Evolutionary conservation across 345 rosid species (phyloP).

Genomic region (Rhodomyrtus tomentosa): DNA sequence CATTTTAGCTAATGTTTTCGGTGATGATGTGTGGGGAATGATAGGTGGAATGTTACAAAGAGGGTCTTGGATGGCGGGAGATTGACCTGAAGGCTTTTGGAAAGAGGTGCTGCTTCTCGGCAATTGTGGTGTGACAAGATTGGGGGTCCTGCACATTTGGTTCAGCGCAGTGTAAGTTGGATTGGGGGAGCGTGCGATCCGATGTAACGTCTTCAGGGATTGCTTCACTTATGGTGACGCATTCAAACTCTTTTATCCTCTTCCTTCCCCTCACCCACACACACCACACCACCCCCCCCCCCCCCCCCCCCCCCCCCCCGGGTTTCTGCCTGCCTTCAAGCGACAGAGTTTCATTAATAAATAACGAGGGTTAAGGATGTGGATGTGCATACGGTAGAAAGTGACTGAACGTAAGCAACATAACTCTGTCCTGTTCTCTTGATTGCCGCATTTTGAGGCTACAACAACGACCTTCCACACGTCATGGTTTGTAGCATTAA

Average conservation of each 20-base stretch:
- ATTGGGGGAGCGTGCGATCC: background rate
- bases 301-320: too few relatives aligned
- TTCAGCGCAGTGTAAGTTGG: background rate
- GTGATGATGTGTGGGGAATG: background rate
- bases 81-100: conserved; percentile 16
- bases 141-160: background rate
- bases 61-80: conserved; percentile 20
- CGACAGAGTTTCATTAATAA: background rate
- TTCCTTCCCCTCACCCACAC: too few relatives aligned
- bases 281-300: too few relatives aligned
- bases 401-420: background rate
- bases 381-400: background rate
- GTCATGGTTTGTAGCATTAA: background rate
- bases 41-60: conserved; percentile 24
- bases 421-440: background rate
- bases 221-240: background rate
- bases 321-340: background rate
- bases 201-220: background rate
- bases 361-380: background rate
- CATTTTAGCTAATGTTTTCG: background rate
- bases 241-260: background rate
- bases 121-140: conserved; percentile 3
- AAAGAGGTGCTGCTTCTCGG: conserved; percentile 20
- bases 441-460: background rate
- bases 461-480: background rate